Conservation (phyloP, 1,139 yeast genomes). For the Saccharomyces hybrid region DNA sequence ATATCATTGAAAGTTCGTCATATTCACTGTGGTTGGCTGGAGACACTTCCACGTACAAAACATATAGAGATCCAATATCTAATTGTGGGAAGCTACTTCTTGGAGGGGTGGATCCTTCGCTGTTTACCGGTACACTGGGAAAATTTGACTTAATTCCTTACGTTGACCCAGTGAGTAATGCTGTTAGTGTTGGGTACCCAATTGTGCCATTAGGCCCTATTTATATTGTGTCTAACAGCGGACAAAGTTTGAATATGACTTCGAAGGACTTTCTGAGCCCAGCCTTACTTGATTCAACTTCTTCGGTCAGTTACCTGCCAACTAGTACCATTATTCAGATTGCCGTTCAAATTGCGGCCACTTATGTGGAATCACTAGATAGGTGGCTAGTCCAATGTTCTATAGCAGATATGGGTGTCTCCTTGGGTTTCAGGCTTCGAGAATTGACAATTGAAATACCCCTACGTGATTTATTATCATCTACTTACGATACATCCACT, state of each 20-base stretch:
- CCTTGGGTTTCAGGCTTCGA: slow-evolving; percentile 49
- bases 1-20: slow-evolving; percentile 40
- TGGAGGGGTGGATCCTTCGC: slow-evolving; percentile 49
- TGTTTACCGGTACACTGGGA: slow-evolving; percentile 41
- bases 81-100: slow-evolving; percentile 41
- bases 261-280: slow-evolving; percentile 38
- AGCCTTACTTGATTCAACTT: slow-evolving; percentile 55
- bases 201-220: slow-evolving; percentile 51
- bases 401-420: slow-evolving; percentile 44
- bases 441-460: slow-evolving; percentile 48
- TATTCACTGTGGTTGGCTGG: slow-evolving; percentile 49
- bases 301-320: slow-evolving; percentile 51
- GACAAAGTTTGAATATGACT: slow-evolving; percentile 36
- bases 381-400: slow-evolving; percentile 66
- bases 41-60: slow-evolving; percentile 9
- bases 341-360: slow-evolving; percentile 71
- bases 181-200: slow-evolving; percentile 40
- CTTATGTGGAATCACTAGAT: slow-evolving; percentile 42
- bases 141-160: slow-evolving; percentile 45
- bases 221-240: slow-evolving; percentile 39
- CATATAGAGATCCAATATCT: neutral
- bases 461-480: slow-evolving; percentile 41
- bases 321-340: slow-evolving; percentile 50
- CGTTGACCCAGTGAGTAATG: slow-evolving; percentile 28
- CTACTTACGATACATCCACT: slow-evolving; percentile 32